Evolutionary conservation across 2,329 filamentous ascomycete species (phyloP), one percentile per base, ranked within the genome.

Genomic region (Alternaria metachromatica): DNA sequence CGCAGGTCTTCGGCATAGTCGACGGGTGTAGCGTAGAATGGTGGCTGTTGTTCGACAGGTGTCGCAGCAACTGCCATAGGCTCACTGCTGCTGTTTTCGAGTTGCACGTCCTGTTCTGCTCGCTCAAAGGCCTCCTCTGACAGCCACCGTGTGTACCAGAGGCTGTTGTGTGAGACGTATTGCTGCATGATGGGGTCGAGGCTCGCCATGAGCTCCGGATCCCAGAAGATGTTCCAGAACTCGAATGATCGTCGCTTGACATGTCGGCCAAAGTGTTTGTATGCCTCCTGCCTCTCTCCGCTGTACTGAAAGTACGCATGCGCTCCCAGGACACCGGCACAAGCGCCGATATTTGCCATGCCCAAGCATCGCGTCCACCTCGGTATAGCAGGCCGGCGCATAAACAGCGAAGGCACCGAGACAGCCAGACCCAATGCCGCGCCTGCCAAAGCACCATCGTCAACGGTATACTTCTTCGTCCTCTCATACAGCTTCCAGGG

Each of bases 251-350:
- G 66, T 23, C 62, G 58, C 57, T 69, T 62, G 6, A 67, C 56
- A 13, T 63, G 66, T 6, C 60, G 49, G 9, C 71, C 63, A 13
- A 77, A 63, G 5, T 55, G 60, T 43, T 44, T 45, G 44, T 72
- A 68, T 7, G 74, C 72, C 55, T 67, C 69, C 62, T 72, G 68
- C 12, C 74, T 65, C 60, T 76, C 72, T 18, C 73, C 75, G 0
- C 65, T 77, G 28, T 76, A 76, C 11, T 74, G 65, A 18, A 77
- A 64, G 44, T 75, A 76, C 30, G 62, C 70, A 63, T 75, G 69
- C 5, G 69, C 63, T 26, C 60, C 72, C 5, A 71, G 15, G 3
- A 76, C 53, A 8, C 75, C 74, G 8, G 65, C 62, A 43, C 68
- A 71, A 15, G 72, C 72, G 15, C 74, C 75, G 7, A 71, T 66